Evolutionary conservation across 805 yeast species (phyloP).

Genomic region (Kazachstania viticola): DNA sequence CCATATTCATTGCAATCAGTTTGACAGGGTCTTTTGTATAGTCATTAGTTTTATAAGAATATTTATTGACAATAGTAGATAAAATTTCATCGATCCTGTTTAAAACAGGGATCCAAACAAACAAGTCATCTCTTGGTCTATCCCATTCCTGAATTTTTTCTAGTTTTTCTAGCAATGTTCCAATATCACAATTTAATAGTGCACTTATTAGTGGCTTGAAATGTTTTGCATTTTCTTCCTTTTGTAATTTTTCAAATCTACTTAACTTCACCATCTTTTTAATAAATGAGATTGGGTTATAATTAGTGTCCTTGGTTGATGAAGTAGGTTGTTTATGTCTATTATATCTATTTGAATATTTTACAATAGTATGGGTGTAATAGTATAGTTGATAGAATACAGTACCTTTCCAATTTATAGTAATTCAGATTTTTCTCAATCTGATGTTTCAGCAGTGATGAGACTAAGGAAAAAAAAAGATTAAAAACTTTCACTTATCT

Average conservation of each 20-base stretch:
- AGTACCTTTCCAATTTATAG: no score
- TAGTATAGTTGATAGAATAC: no score
- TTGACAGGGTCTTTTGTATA: constrained; percentile 36
- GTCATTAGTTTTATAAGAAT: constrained; percentile 25
- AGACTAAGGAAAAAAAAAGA: no score
- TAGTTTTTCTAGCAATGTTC: constrained; percentile 32
- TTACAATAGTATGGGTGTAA: no score
- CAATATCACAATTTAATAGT: constrained; percentile 28
- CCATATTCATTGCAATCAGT: constrained; percentile 32
- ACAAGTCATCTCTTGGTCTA: constrained; percentile 55
- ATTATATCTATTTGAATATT: no score
- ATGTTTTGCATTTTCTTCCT: constrained; percentile 35
- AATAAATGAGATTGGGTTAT: no score
- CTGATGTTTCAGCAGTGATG: no score
- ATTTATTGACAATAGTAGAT: constrained; percentile 41
- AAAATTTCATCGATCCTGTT: constrained; percentile 64
- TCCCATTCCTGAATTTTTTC: constrained; percentile 38
- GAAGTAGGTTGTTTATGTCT: no score
- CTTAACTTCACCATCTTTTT: constrained; percentile 19
- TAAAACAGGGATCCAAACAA: constrained; percentile 66
- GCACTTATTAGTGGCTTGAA: constrained; percentile 29
- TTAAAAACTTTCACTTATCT: no score
- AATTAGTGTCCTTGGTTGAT: no score
- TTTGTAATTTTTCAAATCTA: constrained; percentile 22
- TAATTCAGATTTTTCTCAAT: no score